Evolutionary conservation across 1,284 basidiomycete species (phyloP).

Genomic region (Apiotrichum siamense): DNA sequence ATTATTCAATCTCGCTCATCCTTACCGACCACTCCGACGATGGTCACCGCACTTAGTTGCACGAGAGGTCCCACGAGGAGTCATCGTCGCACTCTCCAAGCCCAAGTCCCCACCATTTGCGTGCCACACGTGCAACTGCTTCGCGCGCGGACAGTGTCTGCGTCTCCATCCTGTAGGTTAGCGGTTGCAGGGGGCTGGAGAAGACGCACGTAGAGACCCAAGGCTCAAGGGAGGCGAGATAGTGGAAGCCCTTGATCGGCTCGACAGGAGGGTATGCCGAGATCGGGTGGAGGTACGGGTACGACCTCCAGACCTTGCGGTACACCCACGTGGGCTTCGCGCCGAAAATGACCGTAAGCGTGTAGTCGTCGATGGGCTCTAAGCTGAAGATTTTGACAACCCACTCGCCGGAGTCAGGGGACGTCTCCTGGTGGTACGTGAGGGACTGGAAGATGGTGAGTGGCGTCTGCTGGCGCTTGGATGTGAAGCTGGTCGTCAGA

Average conservation of each 20-base stretch:
- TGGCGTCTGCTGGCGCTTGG: conserved; percentile 44
- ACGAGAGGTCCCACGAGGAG: conserved; percentile 43
- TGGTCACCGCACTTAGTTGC: conserved; percentile 12
- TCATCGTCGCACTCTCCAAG: conserved; percentile 38
- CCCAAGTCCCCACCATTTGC: conserved; percentile 56
- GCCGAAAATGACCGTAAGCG: conserved; percentile 58
- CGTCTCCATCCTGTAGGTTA: conserved; percentile 69
- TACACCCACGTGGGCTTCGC: conserved; percentile 69
- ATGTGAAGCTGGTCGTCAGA: conserved; percentile 58
- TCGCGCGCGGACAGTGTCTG: conserved; percentile 79
- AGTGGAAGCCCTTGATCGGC: conserved; percentile 70
- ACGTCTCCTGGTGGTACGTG: conserved; percentile 67
- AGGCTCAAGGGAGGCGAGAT: conserved; percentile 83
- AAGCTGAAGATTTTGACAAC: conserved; percentile 83
- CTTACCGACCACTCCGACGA: no score
- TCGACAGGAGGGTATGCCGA: conserved; percentile 65
- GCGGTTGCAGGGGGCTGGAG: conserved; percentile 31
- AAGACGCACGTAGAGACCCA: conserved; percentile 50
- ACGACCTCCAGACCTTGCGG: conserved; percentile 61
- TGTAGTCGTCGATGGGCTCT: conserved; percentile 58
- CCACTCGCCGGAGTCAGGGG: conserved; percentile 53
- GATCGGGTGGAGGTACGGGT: conserved; percentile 58
- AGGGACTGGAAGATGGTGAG: conserved; percentile 81
- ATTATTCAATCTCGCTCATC: no score
- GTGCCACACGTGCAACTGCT: conserved; percentile 66